Evolutionary conservation across 129 eudicot genomes (phyloP).

Genomic region (Pulicaria dysenterica): DNA sequence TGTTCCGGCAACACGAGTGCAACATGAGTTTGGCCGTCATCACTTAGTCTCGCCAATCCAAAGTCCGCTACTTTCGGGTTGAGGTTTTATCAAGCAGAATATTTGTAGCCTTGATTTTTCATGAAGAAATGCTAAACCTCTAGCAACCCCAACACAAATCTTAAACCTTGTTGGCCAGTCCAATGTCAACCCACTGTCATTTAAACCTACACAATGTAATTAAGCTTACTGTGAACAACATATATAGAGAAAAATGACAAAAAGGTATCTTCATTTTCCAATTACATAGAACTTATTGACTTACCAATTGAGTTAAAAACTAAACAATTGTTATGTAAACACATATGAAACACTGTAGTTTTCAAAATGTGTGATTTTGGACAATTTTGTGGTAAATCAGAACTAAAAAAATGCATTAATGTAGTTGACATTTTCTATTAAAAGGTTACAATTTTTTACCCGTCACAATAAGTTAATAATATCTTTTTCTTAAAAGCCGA

Average conservation of each 20-base stretch:
- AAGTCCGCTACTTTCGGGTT: conserved; percentile 76
- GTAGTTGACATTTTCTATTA: no score
- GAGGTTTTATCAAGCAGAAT: conserved; percentile 63
- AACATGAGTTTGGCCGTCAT: conserved; percentile 60
- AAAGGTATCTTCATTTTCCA: not conserved
- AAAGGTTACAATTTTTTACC: no score
- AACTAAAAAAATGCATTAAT: no score
- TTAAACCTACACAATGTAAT: conserved; percentile 34
- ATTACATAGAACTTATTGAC: not conserved
- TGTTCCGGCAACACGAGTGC: conserved; percentile 81
- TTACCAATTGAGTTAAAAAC: not conserved
- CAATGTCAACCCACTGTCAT: conserved; percentile 40
- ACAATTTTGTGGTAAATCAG: no score
- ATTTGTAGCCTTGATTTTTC: conserved; percentile 75
- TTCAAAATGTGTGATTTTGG: not conserved
- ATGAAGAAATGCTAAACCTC: conserved; percentile 75
- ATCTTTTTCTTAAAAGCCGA: no score
- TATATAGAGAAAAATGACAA: not conserved
- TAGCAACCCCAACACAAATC: conserved; percentile 68
- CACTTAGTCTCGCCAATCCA: conserved; percentile 72
- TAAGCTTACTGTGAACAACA: not conserved
- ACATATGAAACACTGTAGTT: not conserved
- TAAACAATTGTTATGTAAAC: not conserved
- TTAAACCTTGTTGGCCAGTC: conserved; percentile 73
- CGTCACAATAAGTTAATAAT: no score